Evolutionary conservation across 805 yeast genomes (phyloP).

Genomic region (Scheffersomyces stipitis): DNA sequence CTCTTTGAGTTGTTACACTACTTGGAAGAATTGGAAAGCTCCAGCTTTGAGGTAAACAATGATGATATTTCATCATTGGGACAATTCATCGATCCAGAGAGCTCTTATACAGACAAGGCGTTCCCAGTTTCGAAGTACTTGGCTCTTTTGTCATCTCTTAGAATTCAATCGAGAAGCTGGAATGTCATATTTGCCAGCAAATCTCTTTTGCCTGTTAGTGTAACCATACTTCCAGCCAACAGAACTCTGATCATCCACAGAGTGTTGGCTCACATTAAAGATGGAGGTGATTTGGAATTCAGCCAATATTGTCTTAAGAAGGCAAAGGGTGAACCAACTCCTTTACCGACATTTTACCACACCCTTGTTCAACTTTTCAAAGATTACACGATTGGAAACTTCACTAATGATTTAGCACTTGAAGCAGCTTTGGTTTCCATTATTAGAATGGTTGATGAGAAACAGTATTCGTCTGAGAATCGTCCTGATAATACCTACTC

Average conservation of each 20-base stretch:
- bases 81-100: background rate
- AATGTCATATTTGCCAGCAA: conserved; percentile 25
- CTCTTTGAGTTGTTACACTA: conserved; percentile 32
- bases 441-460: conserved; percentile 26
- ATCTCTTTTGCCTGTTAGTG: conserved; percentile 32
- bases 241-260: conserved; percentile 10
- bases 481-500: conserved; percentile 7
- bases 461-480: background rate
- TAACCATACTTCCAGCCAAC: conserved; percentile 30
- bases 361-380: conserved; percentile 48
- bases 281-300: conserved; percentile 18
- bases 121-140: conserved; percentile 22
- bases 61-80: background rate
- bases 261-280: conserved; percentile 20
- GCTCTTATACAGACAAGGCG: conserved; percentile 9
- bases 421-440: conserved; percentile 44
- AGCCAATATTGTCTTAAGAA: conserved; percentile 16
- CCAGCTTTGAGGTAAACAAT: no score
- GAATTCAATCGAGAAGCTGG: conserved; percentile 52
- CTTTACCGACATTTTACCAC: conserved; percentile 20
- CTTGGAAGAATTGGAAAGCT: conserved; percentile 6
- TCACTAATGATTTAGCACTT: conserved; percentile 42
- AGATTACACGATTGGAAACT: conserved; percentile 57
- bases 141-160: conserved; percentile 50
- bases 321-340: conserved; percentile 3